Evolutionary conservation across 441 rosid species (phyloP).

Genomic region (Populus hybrid): DNA sequence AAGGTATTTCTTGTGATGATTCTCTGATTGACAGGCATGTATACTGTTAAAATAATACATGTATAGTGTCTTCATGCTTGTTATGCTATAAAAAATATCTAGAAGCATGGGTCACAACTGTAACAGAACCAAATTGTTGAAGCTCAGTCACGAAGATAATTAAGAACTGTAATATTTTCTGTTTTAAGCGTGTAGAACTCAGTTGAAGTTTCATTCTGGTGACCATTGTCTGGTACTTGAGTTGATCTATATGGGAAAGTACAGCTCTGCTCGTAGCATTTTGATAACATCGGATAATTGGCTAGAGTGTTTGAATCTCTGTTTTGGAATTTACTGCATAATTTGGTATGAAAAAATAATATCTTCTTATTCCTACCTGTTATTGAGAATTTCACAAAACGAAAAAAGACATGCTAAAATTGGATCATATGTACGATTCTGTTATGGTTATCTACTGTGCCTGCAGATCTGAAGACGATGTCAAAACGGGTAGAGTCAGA

Average conservation of each 20-base stretch:
- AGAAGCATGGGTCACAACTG: background rate
- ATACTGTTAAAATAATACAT: background rate
- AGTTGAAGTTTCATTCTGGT: background rate
- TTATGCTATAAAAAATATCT: background rate
- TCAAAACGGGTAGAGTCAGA: slow-evolving; percentile 89
- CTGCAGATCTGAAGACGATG: slow-evolving; percentile 88
- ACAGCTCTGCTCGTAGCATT: background rate
- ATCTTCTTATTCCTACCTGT: background rate
- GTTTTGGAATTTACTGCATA: background rate
- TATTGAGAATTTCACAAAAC: background rate
- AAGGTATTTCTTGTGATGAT: slow-evolving; percentile 1
- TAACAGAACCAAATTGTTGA: background rate
- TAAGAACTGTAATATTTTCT: background rate
- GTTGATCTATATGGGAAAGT: background rate
- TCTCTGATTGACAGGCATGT: background rate
- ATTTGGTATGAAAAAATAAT: background rate
- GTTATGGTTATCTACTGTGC: slow-evolving; percentile 4
- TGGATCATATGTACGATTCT: background rate
- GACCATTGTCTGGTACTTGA: background rate
- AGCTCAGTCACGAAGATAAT: background rate
- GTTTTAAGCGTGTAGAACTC: background rate
- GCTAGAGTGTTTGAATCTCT: background rate
- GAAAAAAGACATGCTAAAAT: background rate
- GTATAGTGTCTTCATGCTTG: background rate
- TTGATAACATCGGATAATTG: background rate